Percentiles rank a stretch among this genome's conserved stretches.
These are phyloP conservation scores for Phaffomyces opuntiae DNA, from an alignment of 805 yeast species.

Conservation along the genomic window DNA sequence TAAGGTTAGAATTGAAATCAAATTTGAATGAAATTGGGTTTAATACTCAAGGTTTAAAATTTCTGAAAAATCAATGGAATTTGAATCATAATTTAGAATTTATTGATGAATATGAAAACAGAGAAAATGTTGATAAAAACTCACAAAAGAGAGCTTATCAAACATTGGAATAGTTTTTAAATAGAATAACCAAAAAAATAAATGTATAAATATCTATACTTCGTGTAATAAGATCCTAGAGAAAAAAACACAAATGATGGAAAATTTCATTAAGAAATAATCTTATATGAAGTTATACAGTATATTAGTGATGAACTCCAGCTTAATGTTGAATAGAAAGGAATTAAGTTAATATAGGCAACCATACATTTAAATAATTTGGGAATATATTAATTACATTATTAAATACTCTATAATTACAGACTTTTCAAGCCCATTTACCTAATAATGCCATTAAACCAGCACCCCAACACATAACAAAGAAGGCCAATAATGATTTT, in stretches of 20 bases:
- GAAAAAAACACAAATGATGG: no score
- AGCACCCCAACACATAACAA: constrained; percentile 55
- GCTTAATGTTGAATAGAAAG: no score
- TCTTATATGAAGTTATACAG: no score
- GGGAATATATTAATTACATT: no score
- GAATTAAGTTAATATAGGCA: no score
- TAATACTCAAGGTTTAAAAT: constrained; percentile 77
- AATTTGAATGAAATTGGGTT: constrained; percentile 64
- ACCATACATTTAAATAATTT: no score
- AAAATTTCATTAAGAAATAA: no score
- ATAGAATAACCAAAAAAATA: background rate
- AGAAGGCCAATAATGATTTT: constrained; percentile 44
- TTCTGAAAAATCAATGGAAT: constrained; percentile 72
- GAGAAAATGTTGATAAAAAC: constrained; percentile 42
- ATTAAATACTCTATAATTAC: no score
- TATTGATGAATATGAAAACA: constrained; percentile 58
- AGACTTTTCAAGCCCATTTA: constrained; percentile 51
- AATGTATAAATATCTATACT: background rate
- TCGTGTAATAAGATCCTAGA: no score
- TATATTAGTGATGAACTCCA: no score
- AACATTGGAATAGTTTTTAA: constrained; percentile 24
- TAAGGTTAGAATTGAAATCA: constrained; percentile 48
- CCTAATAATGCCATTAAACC: constrained; percentile 74
- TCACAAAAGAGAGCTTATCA: constrained; percentile 71
- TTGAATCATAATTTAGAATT: constrained; percentile 67